Evolutionary conservation across 2,329 filamentous ascomycete species (phyloP), one percentile per base, ranked within the genome.

Genomic region (Neopestalotiopsis rosae): DNA sequence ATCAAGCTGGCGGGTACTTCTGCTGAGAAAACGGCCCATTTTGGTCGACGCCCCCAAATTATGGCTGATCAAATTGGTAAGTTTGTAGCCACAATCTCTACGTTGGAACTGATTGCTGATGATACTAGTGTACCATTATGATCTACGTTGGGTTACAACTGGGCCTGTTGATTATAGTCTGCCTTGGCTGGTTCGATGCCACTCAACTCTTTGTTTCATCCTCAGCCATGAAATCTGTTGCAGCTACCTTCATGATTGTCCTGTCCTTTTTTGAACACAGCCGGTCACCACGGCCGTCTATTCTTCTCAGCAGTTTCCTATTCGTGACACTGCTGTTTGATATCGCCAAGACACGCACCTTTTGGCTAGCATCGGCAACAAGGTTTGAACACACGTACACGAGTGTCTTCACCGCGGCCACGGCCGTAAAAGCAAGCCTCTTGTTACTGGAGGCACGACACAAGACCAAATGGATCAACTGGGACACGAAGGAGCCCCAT

Each of bases 281-380:
- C n/a, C 56, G 69, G 20, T 71, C 68, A 14, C 76, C 76, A 0
- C 77, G 82, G 0, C 84, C 85, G 0, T 87, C 85, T 0, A 75
- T 81, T 0, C 67, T 87, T 1, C 72, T 87, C 7, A 80, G 73
- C 24, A 69, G 73, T 5, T 87, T 82, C 63, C 70, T 87, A 2
- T 71, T 81, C 9, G 42, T 85, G 1, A 82, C 82, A 1, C 70
- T 83, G 0, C 71, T 87, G 1, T 79, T 86, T 32, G 85, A 87
- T 45, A 72, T 81, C 4, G 79, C 79, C 0, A 81, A 82, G 69
- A 75, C 77, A 0, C 78, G 85, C 4, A 86, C 70, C 0, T 70
- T 69, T 59, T 71, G 71, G 71, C 67, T 72, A 10, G 67, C 70
- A 9, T 71, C 71, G 10, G 38, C 42, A 3, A 69, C 69, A 17